phyloP scores from a whole-genome alignment of 2,329 filamentous ascomycete genomes.

The Parasarocladium wereldwijsianum region DNA sequence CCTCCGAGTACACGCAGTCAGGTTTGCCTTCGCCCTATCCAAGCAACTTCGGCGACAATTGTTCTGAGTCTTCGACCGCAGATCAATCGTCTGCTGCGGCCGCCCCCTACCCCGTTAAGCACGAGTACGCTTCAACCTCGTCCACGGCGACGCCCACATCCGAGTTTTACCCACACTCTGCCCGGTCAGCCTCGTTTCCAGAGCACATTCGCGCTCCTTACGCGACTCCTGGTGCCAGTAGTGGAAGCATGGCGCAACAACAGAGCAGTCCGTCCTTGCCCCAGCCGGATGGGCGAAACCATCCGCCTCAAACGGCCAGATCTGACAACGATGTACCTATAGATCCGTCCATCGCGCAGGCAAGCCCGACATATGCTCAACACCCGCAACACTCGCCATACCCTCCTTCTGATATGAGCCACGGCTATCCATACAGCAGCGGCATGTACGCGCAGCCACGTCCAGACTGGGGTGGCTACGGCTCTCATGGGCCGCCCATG shows the following conservation, averaged over 20 bases:
- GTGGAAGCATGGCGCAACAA: conserved; percentile 89
- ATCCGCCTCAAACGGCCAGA: conserved; percentile 65
- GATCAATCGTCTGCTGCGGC: conserved; percentile 74
- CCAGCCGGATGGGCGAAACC: conserved; percentile 67
- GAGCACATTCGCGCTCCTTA: conserved; percentile 81
- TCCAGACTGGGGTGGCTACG: conserved; percentile 62
- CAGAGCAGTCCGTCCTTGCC: conserved; percentile 94
- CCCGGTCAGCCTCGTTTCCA: conserved; percentile 72
- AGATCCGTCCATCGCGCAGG: conserved; percentile 95
- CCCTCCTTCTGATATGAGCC: conserved; percentile 73
- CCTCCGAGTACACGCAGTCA: conserved; percentile 72
- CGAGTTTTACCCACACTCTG: conserved; percentile 68
- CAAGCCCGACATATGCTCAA: conserved; percentile 81
- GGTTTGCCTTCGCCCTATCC: conserved; percentile 67
- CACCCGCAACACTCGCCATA: conserved; percentile 71
- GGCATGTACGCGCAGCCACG: conserved; percentile 55
- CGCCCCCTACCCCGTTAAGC: conserved; percentile 60
- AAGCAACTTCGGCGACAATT: conserved; percentile 49
- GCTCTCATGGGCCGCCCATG: conserved; percentile 34
- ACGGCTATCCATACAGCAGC: conserved; percentile 52
- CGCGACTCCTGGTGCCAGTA: conserved; percentile 57
- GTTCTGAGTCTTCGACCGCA: conserved; percentile 77
- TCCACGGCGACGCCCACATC: conserved; percentile 54
- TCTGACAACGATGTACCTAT: conserved; percentile 97
- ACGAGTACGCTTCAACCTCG: conserved; percentile 58